Evolutionary conservation across 176 grass and related monocot species (phyloP), one percentile per base, ranked within the genome.

Genomic region (Ananas comosus): DNA sequence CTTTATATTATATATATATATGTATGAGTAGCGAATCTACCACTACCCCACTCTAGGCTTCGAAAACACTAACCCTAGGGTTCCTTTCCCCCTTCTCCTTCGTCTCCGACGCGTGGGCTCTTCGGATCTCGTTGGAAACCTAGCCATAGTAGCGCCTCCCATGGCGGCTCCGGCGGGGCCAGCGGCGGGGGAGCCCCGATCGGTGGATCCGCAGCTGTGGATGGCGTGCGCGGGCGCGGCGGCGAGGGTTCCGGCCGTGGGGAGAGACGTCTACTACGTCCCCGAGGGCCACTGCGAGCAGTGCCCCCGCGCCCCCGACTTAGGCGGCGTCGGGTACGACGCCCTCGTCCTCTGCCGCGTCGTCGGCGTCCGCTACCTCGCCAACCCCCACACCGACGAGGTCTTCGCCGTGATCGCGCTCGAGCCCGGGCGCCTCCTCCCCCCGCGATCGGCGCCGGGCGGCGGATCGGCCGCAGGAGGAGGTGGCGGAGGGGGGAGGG

Each of bases 221-320:
- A 73, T 71, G 18, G 87, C 91, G 73, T 91, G 73, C 81, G 87
- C 81, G 14, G 65, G 69, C 9, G 72, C 81, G n/a, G 65, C 79
- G 12, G 81, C 87, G 13, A 72, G 79, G 27, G 69, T 85, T 57
- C 91, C 84, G 24, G 48, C 1, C 51, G 74, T 96, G 10, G 91
- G 81, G 10, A 71, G 84, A 3, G 48, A 76, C 65, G 84, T 95
- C 9, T 87, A 67, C 87, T 91, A 96, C 81, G 87, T 96, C 74
- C 87, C 91, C 0, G 49, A 85, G 61, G 91, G 91, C 67, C 91
- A 96, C 70, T 58, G 78, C 17, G 87, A 96, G 67, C 84, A 91
- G 76, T 84, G 87, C 76, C 56, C 85, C 49, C 51, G 77, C n/a
- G 23, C 53, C 14, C 25, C 80, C 64, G 64, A 77, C 29, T 25